These are phyloP conservation scores for Aspergillus neoniger DNA, from an alignment of 2,329 filamentous ascomycete genomes.

Conservation along the genomic window DNA sequence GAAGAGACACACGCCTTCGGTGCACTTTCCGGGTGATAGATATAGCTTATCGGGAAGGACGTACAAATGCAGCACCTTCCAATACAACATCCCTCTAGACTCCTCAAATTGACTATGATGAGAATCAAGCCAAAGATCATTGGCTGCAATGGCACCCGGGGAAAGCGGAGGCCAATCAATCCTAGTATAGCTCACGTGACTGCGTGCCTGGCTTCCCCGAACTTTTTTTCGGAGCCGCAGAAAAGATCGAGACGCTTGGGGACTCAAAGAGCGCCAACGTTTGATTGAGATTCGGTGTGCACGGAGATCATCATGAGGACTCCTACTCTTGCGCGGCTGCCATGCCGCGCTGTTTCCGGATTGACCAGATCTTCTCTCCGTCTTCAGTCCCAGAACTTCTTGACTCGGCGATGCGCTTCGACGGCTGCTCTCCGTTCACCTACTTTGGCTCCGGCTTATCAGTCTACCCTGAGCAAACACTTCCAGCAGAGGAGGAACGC, in stretches of 20 bases:
- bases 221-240: slow-evolving; percentile 37
- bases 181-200: slow-evolving; percentile 29
- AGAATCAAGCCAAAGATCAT: neutral
- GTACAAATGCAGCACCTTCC: neutral
- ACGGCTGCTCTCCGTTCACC: slow-evolving; percentile 39
- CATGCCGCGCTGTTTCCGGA: slow-evolving; percentile 41
- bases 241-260: slow-evolving; percentile 27
- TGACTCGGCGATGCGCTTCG: slow-evolving; percentile 44
- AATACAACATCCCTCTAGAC: neutral
- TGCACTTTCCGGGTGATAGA: too few species aligned
- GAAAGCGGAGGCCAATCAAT: slow-evolving; percentile 22
- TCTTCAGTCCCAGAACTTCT: slow-evolving; percentile 38
- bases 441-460: slow-evolving; percentile 35
- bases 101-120: neutral
- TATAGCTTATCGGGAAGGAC: neutral
- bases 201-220: slow-evolving; percentile 39
- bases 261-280: slow-evolving; percentile 23
- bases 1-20: neutral
- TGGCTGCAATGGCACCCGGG: neutral
- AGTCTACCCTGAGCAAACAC: slow-evolving; percentile 40
- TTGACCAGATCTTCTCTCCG: slow-evolving; percentile 37
- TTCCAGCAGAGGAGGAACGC: slow-evolving; percentile 48
- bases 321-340: slow-evolving; percentile 44
- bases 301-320: slow-evolving; percentile 42
- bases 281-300: slow-evolving; percentile 30